Conservation (phyloP, 164 flowering plant genomes). For the Stephania japonica region DNA sequence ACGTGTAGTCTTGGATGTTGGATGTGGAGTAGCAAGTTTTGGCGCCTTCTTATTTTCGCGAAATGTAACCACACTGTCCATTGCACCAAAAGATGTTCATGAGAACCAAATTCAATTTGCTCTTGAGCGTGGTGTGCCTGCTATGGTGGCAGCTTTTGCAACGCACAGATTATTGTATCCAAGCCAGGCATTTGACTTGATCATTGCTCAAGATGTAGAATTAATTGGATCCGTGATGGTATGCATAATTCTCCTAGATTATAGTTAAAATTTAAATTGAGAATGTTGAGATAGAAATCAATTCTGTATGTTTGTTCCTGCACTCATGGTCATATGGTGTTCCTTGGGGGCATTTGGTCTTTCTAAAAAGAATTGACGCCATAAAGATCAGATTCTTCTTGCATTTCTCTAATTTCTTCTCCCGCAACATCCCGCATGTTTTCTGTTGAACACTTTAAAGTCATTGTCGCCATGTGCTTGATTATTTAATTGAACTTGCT, state of each 20-base stretch:
- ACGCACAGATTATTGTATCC: constrained; percentile 59
- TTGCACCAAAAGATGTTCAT: constrained; percentile 81
- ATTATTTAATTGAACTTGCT: constrained; percentile 2
- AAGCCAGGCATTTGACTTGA: constrained; percentile 78
- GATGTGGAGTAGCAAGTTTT: constrained; percentile 85
- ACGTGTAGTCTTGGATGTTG: constrained; percentile 60
- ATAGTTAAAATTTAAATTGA: not conserved
- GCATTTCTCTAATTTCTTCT: not conserved
- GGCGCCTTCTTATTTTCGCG: constrained; percentile 62
- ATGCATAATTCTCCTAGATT: constrained; percentile 13
- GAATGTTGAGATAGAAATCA: not conserved
- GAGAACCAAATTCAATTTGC: constrained; percentile 84
- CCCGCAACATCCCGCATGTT: not conserved
- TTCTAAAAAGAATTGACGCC: not conserved
- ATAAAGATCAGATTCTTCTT: not conserved
- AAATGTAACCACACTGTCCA: constrained; percentile 58
- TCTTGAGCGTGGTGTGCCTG: constrained; percentile 79
- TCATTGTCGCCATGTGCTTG: constrained; percentile 4
- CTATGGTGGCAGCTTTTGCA: constrained; percentile 68
- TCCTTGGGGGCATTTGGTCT: not conserved
- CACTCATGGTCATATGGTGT: not conserved
- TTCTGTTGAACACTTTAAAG: constrained; percentile 1
- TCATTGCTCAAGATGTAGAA: constrained; percentile 79
- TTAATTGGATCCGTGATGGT: constrained; percentile 85
- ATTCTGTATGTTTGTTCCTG: not conserved